These are phyloP conservation scores for Urostyla sp. DNA, from an alignment of 73 alveolate species.

Conservation along the genomic window DNA sequence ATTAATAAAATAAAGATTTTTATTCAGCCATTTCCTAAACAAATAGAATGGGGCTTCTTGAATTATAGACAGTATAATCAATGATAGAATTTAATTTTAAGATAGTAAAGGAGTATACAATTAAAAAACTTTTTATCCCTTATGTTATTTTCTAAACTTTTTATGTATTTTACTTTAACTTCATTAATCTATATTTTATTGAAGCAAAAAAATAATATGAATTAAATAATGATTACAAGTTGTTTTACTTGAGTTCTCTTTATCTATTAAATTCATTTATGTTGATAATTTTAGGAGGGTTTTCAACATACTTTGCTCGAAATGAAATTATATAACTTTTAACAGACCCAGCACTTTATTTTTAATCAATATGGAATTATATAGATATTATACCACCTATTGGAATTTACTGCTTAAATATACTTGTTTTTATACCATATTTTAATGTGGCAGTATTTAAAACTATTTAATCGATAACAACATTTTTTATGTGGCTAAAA, in stretches of 20 bases:
- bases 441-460: background rate
- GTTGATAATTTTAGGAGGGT: background rate
- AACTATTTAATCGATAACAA: background rate
- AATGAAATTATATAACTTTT: background rate
- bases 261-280: background rate
- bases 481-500: background rate
- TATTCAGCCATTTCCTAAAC: background rate
- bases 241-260: too few species aligned
- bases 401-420: background rate
- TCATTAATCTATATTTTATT: background rate
- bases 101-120: background rate
- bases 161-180: too few species aligned
- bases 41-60: background rate
- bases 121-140: background rate
- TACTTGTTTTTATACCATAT: background rate
- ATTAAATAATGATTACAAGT: background rate
- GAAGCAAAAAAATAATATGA: background rate
- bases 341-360: background rate
- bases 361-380: conserved; percentile 13
- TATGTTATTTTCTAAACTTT: too few species aligned
- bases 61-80: too few species aligned
- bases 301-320: background rate
- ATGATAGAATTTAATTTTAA: too few species aligned
- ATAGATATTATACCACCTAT: background rate
- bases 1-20: too few species aligned